Evolutionary conservation across 176 grass and related monocot species (phyloP).

Genomic region (Triticum monococcum): DNA sequence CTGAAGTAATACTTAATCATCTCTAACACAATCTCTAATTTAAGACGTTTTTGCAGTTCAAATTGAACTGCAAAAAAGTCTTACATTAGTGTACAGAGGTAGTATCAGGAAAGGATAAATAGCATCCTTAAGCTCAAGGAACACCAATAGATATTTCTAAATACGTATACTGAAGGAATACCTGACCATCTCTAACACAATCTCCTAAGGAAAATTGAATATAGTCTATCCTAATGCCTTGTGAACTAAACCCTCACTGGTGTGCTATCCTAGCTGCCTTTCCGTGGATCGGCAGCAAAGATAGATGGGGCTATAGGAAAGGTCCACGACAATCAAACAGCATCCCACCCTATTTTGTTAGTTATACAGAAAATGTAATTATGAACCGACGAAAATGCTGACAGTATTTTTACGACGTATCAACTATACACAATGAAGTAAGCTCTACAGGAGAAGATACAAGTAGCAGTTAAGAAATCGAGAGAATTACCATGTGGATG

Average conservation of each 20-base stretch:
- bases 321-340: neutral
- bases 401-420: neutral
- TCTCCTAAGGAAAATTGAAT: neutral
- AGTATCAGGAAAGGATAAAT: neutral
- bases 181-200: neutral
- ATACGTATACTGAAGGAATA: neutral
- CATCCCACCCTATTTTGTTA: neutral
- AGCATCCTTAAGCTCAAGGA: neutral
- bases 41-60: too few species aligned
- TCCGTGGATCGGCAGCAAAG: neutral
- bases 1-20: neutral
- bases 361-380: neutral
- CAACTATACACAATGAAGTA: neutral
- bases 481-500: conserved; percentile 84
- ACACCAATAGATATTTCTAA: neutral
- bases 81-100: too few species aligned
- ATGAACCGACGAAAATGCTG: neutral
- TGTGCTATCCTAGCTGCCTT: neutral
- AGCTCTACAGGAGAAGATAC: neutral
- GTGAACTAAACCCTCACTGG: neutral
- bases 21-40: neutral
- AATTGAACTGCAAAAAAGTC: too few species aligned
- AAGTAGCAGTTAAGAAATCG: conserved; percentile 18
- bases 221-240: neutral
- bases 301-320: neutral